These are phyloP conservation scores for Phytophthora fragariae DNA, from an alignment of 352 stramenopile species.

Conservation along the genomic window DNA sequence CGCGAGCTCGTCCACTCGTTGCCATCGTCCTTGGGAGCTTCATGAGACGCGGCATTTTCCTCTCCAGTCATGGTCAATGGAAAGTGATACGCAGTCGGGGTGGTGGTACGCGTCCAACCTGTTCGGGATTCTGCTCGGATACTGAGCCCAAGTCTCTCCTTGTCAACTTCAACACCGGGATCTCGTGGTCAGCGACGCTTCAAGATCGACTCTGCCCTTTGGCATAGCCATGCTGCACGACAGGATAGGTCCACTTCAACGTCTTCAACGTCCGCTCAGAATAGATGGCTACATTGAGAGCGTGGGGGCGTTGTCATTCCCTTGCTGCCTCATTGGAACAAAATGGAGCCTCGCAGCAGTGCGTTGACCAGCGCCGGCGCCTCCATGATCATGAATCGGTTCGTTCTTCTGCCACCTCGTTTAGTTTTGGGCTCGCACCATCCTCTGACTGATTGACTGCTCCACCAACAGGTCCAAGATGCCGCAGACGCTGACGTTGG, in stretches of 20 bases:
- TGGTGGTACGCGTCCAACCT: background rate
- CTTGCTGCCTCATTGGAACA: background rate
- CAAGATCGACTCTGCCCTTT: slow-evolving; percentile 6
- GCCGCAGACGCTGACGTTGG: slow-evolving; percentile 91
- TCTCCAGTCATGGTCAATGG: slow-evolving; percentile 19
- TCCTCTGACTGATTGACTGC: no score
- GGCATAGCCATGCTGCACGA: slow-evolving; percentile 6
- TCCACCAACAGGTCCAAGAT: slow-evolving; percentile 50
- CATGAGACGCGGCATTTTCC: slow-evolving; percentile 15
- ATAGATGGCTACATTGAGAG: slow-evolving; percentile 32
- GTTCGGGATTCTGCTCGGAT: slow-evolving; percentile 13
- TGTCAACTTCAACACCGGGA: slow-evolving; percentile 14
- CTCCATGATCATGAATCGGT: slow-evolving; percentile 79
- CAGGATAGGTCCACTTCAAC: slow-evolving; percentile 15
- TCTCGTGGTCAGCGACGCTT: slow-evolving; percentile 15
- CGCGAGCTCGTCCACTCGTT: slow-evolving; percentile 40
- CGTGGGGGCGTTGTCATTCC: background rate
- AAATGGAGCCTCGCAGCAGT: slow-evolving; percentile 63
- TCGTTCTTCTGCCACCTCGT: background rate
- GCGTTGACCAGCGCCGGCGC: slow-evolving; percentile 66
- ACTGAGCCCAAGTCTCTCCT: slow-evolving; percentile 23
- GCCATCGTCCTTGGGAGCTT: slow-evolving; percentile 1
- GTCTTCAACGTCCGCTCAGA: slow-evolving; percentile 16
- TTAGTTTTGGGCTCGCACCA: background rate
- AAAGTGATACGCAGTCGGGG: background rate